Base-by-base conservation (phyloP, 148 eudicot genomes). In the Mesembryanthemum crystallinum region DNA sequence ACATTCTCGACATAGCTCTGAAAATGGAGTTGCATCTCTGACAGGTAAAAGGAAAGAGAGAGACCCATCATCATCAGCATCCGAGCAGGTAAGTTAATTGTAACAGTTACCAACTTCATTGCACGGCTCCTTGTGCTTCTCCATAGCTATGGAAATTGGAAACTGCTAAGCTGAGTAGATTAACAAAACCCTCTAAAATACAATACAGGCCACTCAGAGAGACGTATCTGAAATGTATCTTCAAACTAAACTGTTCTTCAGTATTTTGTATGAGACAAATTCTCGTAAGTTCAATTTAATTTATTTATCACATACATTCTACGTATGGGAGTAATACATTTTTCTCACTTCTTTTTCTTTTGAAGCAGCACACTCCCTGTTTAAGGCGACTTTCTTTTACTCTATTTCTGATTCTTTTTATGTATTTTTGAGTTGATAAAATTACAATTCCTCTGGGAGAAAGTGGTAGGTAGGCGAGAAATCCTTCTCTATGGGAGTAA, bases 31-130 rank as follows among this genome's bases (percentile, higher is more conserved):
- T 61, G 17, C 60, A 55, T 70, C 81, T 8, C 3, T 72, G 42
- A 79, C 85, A 0, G 83, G 91, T 69, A 88, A 88, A 79, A 79
- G 91, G 78, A 86, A 86, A 80, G 91, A 86, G 74, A 88, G 89
- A 72, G 82, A 76, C 20, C 83, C 78, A 45, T 78, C 80, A 3
- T 63, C 64, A 35, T 35, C 57, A 17, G 5, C 21, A 20, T 4
- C 10, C 57, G 12, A 12, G 3, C 12, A 15, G n/a, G n/a, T 20
- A 13, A 52, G 0, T 71, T 37, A 28, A 43, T 67, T 21, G 3
- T 18, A 23, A 10, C 52, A 25, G 33, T 25, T 12, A 25, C 39
- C 63, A 9, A 7, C 9, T n/a, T 45, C 25, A 51, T 43, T 78
- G 81, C 76, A 67, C 81, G 73, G 67, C 76, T 78, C 80, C 77